Evolutionary conservation across 2,329 filamentous ascomycete genomes (phyloP), one percentile per base, ranked within the genome.

Genomic region (Plectosphaerella cucumerina): DNA sequence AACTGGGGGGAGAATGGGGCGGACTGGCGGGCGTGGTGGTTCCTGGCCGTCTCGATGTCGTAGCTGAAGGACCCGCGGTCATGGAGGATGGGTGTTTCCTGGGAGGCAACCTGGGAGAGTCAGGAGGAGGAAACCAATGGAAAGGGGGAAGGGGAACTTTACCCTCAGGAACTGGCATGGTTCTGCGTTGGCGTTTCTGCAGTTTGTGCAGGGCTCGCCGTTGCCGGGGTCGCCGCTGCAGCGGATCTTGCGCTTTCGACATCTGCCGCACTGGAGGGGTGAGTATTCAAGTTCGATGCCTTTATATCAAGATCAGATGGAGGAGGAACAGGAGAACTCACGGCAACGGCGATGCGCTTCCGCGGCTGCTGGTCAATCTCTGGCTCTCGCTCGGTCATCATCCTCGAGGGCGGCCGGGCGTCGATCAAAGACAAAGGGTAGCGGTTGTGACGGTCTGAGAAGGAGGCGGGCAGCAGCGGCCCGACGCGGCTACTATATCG

Each of bases 231-330:
- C 90, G 42, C 93, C 93, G 62, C 89, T 96, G 72, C 93, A 97
- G 59, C 90, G 87, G 61, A 97, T 97, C 76, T 97, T 97, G 53
- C 93, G 83, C 72, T 93, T 92, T 54, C 93, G 84, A 70, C 93
- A 97, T 58, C 93, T 84, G 34, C 84, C 83, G 67, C 93, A 97
- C 93, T 97, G 57, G 18, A 41, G 46, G 5, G 12, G 35, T 15
- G 35, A 37, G 35, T 14, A 37, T 10, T n/a, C n/a, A 17, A 2
- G 35, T 37, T 42, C 18, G 17, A 18, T 4, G n/a, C n/a, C n/a
- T n/a, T n/a, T n/a, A n/a, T n/a, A n/a, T n/a, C n/a, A n/a, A n/a
- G n/a, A 18, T 12, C 10, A 20, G 39, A 21, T 6, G 9, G 17
- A 18, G 8, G 17, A 18, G n/a, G 39, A 18, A 42, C 35, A 15